Evolutionary conservation across 164 flowering plant species (phyloP).

Genomic region (Vitis vinifera): DNA sequence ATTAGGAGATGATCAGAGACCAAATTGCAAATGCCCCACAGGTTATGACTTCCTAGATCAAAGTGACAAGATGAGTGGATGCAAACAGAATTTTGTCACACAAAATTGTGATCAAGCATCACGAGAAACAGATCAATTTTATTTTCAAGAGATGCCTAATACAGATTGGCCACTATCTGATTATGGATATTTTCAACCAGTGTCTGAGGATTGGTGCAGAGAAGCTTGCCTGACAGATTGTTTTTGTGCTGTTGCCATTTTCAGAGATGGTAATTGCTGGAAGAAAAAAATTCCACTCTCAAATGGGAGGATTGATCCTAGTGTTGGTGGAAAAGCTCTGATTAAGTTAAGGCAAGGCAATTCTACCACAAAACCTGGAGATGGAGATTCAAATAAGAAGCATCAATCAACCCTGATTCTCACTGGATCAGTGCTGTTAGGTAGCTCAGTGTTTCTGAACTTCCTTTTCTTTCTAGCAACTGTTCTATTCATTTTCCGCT

Average conservation of each 20-base stretch:
- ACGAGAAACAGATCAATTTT: conserved; percentile 3
- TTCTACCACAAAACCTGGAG: background rate
- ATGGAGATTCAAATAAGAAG: background rate
- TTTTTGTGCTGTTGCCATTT: conserved; percentile 47
- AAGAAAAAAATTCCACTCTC: conserved; percentile 40
- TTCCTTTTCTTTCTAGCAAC: conserved; percentile 16
- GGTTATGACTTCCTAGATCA: background rate
- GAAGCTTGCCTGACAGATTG: conserved; percentile 39
- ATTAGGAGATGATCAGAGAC: conserved; percentile 14
- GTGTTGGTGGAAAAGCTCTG: conserved; percentile 24
- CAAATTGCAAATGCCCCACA: conserved; percentile 15
- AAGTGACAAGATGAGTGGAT: conserved; percentile 23
- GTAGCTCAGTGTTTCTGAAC: conserved; percentile 43
- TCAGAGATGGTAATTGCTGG: conserved; percentile 31
- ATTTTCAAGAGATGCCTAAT: conserved; percentile 10
- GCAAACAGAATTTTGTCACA: conserved; percentile 24
- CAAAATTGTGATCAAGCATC: conserved; percentile 16
- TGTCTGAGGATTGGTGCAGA: conserved; percentile 25
- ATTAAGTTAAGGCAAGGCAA: conserved; percentile 32
- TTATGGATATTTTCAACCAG: conserved; percentile 15
- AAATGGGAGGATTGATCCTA: conserved; percentile 30
- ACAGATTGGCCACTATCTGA: conserved; percentile 37
- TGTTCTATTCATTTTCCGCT: background rate
- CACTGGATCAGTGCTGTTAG: conserved; percentile 26
- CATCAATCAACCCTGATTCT: conserved; percentile 12